Evolutionary conservation across 1,139 yeast species (phyloP).

Genomic region (Lodderomyces oxycetoniae): DNA sequence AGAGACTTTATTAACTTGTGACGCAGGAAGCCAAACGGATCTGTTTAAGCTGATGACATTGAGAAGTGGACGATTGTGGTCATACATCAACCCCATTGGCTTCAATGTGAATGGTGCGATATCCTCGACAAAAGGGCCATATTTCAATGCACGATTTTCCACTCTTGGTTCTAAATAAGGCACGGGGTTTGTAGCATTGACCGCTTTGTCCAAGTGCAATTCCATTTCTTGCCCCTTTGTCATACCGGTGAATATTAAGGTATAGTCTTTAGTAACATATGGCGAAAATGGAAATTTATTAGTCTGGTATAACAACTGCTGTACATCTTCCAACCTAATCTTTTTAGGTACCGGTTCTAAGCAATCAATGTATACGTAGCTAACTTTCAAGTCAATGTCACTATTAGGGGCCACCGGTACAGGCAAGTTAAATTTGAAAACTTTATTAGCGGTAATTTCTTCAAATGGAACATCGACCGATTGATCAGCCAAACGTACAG

Average conservation of each 20-base stretch:
- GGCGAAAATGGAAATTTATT: constrained; percentile 58
- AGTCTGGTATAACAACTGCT: constrained; percentile 52
- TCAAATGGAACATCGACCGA: constrained; percentile 25
- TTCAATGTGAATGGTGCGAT: constrained; percentile 45
- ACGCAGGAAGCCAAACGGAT: constrained; percentile 65
- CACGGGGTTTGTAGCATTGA: constrained; percentile 16
- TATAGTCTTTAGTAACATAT: constrained; percentile 54
- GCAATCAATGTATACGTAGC: constrained; percentile 47
- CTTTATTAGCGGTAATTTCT: constrained; percentile 26
- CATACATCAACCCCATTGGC: constrained; percentile 56
- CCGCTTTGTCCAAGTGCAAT: constrained; percentile 9
- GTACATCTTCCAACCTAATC: constrained; percentile 58
- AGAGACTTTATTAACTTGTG: constrained; percentile 35
- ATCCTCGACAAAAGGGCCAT: constrained; percentile 49
- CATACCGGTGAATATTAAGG: constrained; percentile 48
- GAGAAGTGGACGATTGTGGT: constrained; percentile 63
- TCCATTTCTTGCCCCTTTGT: constrained; percentile 43
- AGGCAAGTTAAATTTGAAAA: constrained; percentile 50
- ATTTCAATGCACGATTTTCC: constrained; percentile 41
- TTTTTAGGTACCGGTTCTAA: constrained; percentile 61
- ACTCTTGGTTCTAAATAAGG: constrained; percentile 30
- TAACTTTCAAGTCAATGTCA: constrained; percentile 45
- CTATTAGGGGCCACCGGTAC: constrained; percentile 65
- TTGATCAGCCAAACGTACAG: constrained; percentile 27
- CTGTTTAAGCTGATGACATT: constrained; percentile 60